phyloP scores from a whole-genome alignment of 169 alveolate species.

The Fabrea salina region DNA sequence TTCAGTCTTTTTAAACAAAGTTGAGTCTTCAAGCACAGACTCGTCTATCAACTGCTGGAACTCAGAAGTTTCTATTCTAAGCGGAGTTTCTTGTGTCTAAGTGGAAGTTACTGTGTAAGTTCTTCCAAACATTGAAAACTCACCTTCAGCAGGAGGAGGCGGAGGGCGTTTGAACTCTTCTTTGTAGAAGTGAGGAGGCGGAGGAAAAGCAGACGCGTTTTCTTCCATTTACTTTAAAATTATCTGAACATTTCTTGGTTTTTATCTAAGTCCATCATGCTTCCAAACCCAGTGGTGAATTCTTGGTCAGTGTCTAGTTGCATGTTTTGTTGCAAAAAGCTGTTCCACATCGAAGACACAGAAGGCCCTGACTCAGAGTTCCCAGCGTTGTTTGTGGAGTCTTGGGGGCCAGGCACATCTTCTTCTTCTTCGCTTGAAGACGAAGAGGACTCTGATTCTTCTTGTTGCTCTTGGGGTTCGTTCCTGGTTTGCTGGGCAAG shows the following conservation, averaged over 20 bases:
- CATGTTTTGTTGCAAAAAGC: background rate
- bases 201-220: background rate
- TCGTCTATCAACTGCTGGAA: background rate
- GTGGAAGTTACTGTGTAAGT: background rate
- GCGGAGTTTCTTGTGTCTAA: conserved; percentile 9
- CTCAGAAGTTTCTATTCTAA: background rate
- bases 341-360: background rate
- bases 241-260: background rate
- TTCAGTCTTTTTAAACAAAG: background rate
- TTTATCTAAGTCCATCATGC: conserved; percentile 20
- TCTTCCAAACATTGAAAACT: conserved; percentile 24
- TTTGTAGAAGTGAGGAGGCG: background rate
- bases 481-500: background rate
- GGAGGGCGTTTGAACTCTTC: background rate
- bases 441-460: background rate
- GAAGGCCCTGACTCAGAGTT: too few species aligned
- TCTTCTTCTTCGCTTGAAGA: background rate
- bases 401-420: too few species aligned
- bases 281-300: background rate
- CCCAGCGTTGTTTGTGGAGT: too few species aligned
- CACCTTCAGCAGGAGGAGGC: conserved; percentile 22
- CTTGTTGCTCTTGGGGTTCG: background rate
- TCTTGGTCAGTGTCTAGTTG: background rate
- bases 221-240: background rate
- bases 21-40: background rate